Conservation (phyloP, 495 filamentous ascomycete genomes). For the Aspergillus bridgeri region DNA sequence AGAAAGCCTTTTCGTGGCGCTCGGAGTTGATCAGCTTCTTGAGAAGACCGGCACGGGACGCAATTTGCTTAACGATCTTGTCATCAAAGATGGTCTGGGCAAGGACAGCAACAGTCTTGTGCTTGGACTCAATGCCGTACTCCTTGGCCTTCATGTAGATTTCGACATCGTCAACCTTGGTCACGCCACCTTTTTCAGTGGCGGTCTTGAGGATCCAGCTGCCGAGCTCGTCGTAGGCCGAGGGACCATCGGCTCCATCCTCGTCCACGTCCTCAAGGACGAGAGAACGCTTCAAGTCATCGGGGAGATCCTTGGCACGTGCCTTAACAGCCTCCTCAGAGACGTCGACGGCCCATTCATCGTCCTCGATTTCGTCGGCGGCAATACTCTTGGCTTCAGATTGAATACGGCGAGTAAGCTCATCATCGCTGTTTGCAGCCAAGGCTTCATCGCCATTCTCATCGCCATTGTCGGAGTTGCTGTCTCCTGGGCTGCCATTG, state of each 20-base stretch:
- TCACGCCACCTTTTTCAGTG: slow-evolving; percentile 64
- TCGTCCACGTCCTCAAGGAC: slow-evolving; percentile 82
- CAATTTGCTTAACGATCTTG: slow-evolving; percentile 81
- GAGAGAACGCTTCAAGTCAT: slow-evolving; percentile 85
- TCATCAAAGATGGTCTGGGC: slow-evolving; percentile 93
- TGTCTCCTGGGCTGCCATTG: slow-evolving; percentile 67
- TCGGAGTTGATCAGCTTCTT: slow-evolving; percentile 91
- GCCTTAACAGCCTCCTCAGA: slow-evolving; percentile 93
- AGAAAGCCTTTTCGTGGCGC: slow-evolving; percentile 90
- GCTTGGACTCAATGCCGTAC: slow-evolving; percentile 90
- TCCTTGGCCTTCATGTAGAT: slow-evolving; percentile 95
- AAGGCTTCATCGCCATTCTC: slow-evolving; percentile 67
- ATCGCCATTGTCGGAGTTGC: slow-evolving; percentile 62
- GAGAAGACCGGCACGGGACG: slow-evolving; percentile 74
- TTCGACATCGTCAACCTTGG: slow-evolving; percentile 76
- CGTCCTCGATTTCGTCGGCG: slow-evolving; percentile 64
- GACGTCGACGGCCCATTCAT: slow-evolving; percentile 92
- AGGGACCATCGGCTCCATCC: slow-evolving; percentile 77
- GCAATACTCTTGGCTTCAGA: slow-evolving; percentile 74
- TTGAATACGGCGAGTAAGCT: slow-evolving; percentile 85
- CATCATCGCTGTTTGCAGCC: slow-evolving; percentile 86
- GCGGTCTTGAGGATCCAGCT: slow-evolving; percentile 84
- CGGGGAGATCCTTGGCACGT: slow-evolving; percentile 84
- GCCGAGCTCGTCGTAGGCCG: slow-evolving; percentile 85
- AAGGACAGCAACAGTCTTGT: slow-evolving; percentile 87